Evolutionary conservation across 176 grass and related monocot species (phyloP), one percentile per base, ranked within the genome.

Genomic region (Urochloa ruziziensis): DNA sequence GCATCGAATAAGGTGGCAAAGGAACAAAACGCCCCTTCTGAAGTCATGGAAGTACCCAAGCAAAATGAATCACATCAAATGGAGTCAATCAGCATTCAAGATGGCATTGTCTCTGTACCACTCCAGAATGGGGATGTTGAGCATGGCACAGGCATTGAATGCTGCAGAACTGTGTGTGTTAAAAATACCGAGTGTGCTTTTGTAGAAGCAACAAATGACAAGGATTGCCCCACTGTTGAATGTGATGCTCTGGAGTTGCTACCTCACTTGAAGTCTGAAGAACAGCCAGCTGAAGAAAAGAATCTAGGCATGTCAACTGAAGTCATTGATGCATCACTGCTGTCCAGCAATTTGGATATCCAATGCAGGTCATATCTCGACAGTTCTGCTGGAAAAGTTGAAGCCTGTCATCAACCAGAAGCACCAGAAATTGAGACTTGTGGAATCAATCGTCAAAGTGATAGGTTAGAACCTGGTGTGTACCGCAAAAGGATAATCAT

Each of bases 401-500:
- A 88, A 72, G 56, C 8, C 18, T 28, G 73, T 52, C 44, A 66
- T 71, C 77, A 77, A 62, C 48, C 72, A 75, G 73, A 81, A 75
- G 61, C 81, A 75, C 49, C 13, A 82, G 80, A 43, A 64, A 63
- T 58, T 63, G 85, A 77, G 72, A 73, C 61, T 73, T 79, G 34
- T 74, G 25, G 16, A 83, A 84, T 81, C 75, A 92, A 49, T 40
- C 30, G 28, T 44, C 71, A 35, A 73, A 54, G 70, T 52, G 62
- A 52, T 77, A 76, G 10, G 84, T 58, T 78, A 86, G 76, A 84
- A 65, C 90, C 79, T 34, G 53, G 62, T 34, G 53, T 73, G 59
- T 62, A 59, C 64, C 29, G 37, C 54, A 99, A 91, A 79, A 96
- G 32, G 28, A 83, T 99, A 54, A 92, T 99, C 21, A 80, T 99